These are phyloP conservation scores for Trametes versicolor DNA, from an alignment of 1,284 basidiomycete species.

Conservation along the genomic window DNA sequence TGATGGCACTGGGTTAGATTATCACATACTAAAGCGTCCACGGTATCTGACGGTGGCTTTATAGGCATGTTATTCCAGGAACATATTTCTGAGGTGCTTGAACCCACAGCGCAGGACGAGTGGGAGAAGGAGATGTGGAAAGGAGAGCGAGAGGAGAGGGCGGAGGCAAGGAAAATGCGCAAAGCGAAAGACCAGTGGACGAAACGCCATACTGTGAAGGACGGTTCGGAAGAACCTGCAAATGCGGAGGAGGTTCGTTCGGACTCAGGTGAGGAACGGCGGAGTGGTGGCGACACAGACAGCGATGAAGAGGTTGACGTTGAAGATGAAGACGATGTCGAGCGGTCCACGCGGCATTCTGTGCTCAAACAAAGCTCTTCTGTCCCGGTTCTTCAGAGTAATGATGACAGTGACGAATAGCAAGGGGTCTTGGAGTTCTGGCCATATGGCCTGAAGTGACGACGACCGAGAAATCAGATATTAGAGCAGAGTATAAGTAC, in stretches of 20 bases:
- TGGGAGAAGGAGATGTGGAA: slow-evolving; percentile 51
- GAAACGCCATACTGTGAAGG: slow-evolving; percentile 18
- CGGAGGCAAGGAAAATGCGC: slow-evolving; percentile 18
- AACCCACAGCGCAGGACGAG: slow-evolving; percentile 49
- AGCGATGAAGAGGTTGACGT: not conserved
- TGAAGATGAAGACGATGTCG: slow-evolving; percentile 25
- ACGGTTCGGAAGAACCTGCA: slow-evolving; percentile 16
- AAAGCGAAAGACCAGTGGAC: slow-evolving; percentile 31
- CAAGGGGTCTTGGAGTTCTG: not conserved
- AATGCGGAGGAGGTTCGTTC: not conserved
- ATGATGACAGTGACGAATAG: slow-evolving; percentile 19
- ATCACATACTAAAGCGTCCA: not conserved
- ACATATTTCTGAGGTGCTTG: slow-evolving; percentile 58
- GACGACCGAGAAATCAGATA: slow-evolving; percentile 3
- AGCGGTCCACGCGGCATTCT: not conserved
- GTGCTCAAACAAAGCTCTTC: slow-evolving; percentile 11
- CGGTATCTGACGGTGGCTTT: not conserved
- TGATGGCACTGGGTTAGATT: slow-evolving; percentile 71
- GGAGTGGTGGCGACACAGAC: slow-evolving; percentile 9
- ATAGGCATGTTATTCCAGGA: slow-evolving; percentile 76
- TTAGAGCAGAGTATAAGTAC: slow-evolving; percentile 25
- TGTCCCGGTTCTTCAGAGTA: slow-evolving; percentile 7
- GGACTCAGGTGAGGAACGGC: slow-evolving; percentile 24
- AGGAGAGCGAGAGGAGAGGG: slow-evolving; percentile 21
- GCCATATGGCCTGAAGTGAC: not conserved